These are phyloP conservation scores for Saccharomycopsis sp. DNA, from an alignment of 805 yeast genomes.

Conservation along the genomic window DNA sequence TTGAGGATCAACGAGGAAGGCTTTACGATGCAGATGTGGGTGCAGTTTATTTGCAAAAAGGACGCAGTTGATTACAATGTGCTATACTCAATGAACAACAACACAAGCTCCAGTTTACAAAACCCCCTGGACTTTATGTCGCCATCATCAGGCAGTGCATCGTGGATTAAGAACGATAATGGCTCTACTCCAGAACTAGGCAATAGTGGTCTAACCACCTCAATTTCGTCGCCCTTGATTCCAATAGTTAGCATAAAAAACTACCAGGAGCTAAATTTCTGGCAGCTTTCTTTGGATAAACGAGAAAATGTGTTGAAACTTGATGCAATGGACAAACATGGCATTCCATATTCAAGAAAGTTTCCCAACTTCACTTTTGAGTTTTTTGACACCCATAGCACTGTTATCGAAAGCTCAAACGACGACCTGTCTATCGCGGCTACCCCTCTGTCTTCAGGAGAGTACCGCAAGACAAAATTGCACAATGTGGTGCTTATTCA, in stretches of 20 bases:
- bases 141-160: not conserved
- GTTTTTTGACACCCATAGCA: conserved; percentile 2
- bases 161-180: not conserved
- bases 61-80: conserved; percentile 10
- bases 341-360: conserved; percentile 9
- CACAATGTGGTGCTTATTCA: conserved; percentile 28
- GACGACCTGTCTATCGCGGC: not conserved
- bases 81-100: conserved; percentile 26
- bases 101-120: conserved; percentile 6
- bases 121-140: not conserved
- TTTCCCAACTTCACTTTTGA: conserved; percentile 29
- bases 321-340: conserved; percentile 9
- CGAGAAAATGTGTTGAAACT: conserved; percentile 11
- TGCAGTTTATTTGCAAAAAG: conserved; percentile 27
- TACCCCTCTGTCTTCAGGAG: no score
- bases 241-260: conserved; percentile 15
- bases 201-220: no score
- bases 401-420: not conserved
- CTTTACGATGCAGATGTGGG: conserved; percentile 37
- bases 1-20: conserved; percentile 16
- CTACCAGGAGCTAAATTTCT: conserved; percentile 9
- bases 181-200: not conserved
- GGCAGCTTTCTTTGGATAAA: conserved; percentile 12
- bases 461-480: conserved; percentile 13
- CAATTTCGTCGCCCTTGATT: not conserved